These are phyloP conservation scores for Aegilops speltoides DNA, from an alignment of 176 grass and related monocot genomes.

Conservation along the genomic window DNA sequence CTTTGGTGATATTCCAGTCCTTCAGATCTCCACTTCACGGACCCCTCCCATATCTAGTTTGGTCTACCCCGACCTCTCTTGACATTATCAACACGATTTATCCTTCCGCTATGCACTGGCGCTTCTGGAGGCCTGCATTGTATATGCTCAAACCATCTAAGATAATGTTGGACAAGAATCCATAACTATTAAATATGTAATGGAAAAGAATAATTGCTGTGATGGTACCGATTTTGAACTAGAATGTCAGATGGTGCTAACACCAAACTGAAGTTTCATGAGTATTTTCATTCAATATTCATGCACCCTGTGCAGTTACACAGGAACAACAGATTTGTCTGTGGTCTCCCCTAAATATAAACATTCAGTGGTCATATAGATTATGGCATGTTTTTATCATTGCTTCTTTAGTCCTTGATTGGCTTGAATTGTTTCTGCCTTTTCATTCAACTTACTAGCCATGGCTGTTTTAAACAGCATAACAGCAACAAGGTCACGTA, in stretches of 20 bases:
- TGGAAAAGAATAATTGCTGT: not conserved
- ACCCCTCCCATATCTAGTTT: too few relatives aligned
- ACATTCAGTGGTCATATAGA: not conserved
- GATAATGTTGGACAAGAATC: too few relatives aligned
- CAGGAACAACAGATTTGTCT: not conserved
- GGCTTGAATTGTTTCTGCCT: not conserved
- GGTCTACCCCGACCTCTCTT: too few relatives aligned
- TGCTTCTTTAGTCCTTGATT: not conserved
- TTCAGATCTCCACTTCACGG: too few relatives aligned
- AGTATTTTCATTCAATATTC: conserved; percentile 12
- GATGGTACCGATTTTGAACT: not conserved
- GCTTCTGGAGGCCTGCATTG: too few relatives aligned
- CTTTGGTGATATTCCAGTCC: too few relatives aligned
- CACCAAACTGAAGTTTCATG: not conserved
- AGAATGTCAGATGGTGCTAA: not conserved
- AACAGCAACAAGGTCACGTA: conserved; percentile 71
- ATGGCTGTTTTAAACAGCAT: conserved; percentile 65
- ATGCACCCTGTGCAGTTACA: not conserved
- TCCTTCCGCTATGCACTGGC: too few relatives aligned
- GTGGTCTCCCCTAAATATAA: not conserved
- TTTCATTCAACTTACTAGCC: conserved; percentile 17
- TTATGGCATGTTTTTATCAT: not conserved
- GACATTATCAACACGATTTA: too few relatives aligned
- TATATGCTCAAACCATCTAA: too few relatives aligned
- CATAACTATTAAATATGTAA: not conserved